Evolutionary conservation across 1,139 yeast species (phyloP), one percentile per base, ranked within the genome.

Genomic region (Hyphopichia fennica): DNA sequence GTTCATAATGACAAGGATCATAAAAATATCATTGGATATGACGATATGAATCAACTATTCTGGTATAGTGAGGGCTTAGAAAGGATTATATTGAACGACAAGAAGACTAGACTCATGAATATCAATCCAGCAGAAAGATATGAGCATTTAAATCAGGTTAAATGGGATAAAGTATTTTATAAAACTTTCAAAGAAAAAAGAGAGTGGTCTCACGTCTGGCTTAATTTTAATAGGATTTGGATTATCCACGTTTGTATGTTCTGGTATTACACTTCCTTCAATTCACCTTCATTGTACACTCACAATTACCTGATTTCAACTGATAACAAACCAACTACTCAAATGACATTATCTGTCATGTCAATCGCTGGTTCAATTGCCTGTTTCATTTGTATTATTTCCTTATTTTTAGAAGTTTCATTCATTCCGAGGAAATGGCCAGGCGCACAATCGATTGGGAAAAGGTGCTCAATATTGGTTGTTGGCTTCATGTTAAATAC

Each of bases 171-270:
- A 45, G 75, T 73, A 0, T 75, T 81, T 45, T 63, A 59, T 45
- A 82, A 82, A 54, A 79, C 85, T 3, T 82, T 76, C 48, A 67
- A 58, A 41, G 87, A 82, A 53, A 63, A 65, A 29, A 67, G 87
- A 57, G 72, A 82, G 11, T 82, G 87, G 87, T 58, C 75, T 31
- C 87, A 82, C 58, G 68, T 72, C 4, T 50, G 81, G 14, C 67
- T 77, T 6, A 79, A 82, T 49, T 82, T 81, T 56, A 80, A 77
- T 56, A 60, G 88, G 46, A 76, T 82, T 25, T 81, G 85, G 84
- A 75, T 78, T 35, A 75, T 82, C 41, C 88, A 82, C 52, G 56
- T 80, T 23, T 66, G 81, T 0, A 61, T 75, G 44, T 82, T 80
- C 51, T 82, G 87, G 87, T 73, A 77, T 41, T 82, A 74, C 52